Evolutionary conservation across 2,329 filamentous ascomycete species (phyloP), one percentile per base, ranked within the genome.

Genomic region (Ascochyta pisi): DNA sequence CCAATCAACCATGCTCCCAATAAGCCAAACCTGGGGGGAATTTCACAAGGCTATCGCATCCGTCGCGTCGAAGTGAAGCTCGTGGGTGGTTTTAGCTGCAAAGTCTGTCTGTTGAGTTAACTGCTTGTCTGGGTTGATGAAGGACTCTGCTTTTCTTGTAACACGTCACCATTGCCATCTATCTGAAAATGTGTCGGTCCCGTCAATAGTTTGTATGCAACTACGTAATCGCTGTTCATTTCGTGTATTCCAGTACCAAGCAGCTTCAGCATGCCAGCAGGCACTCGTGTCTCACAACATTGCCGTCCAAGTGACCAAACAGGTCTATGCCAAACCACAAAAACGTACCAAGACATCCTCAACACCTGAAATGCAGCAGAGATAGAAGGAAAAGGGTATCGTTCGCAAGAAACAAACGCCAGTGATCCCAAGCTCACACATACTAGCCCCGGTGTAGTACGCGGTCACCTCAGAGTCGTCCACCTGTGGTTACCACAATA

Each of bases 341-440:
- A 33, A 10, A 35, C 26, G 34, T 40, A 34, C 40, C 7, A 27
- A 6, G 29, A 42, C 19, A 27, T 35, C 16, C 19, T n/a, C 13
- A 50, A 35, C 43, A 5, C 53, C 23, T 15, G 34, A 53, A 35
- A 60, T 55, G 58, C 24, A 41, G 46, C 31, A 56, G 33, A 35
- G 43, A 64, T 41, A 57, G 37, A 60, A 64, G 46, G 53, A 64
- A 68, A 64, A 24, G 66, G 67, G 67, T 70, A 69, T 70, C 65
- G 43, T 64, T 60, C 49, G 50, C 50, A 55, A 47, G 49, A 57
- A 35, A 51, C 22, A 63, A 63, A 61, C 52, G 49, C 61, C 40
- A 50, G 43, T 35, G 58, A 64, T 60, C 38, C 41, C 35, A 52
- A 34, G 33, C 45, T 55, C 50, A 50, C 35, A 41, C 41, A 54